phyloP scores from a whole-genome alignment of 139 green algal genomes.

The Chlamydomonas asymmetrica region DNA sequence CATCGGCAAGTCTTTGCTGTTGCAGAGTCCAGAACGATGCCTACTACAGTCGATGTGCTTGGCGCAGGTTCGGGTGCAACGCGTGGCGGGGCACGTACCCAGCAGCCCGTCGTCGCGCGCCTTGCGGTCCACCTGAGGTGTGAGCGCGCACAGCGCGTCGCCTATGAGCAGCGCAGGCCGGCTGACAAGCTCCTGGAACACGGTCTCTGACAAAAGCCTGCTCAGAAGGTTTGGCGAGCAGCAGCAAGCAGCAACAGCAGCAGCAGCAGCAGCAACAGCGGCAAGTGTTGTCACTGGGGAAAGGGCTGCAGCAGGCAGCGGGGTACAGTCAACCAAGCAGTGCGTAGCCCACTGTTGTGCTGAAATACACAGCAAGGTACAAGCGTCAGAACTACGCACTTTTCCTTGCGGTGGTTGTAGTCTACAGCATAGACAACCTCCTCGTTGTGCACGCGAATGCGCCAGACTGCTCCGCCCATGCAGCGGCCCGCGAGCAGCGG shows the following conservation, averaged over 20 bases:
- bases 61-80: too few species aligned
- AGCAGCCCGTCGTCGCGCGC: constrained; percentile 55
- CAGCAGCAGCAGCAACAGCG: too few species aligned
- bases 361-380: too few species aligned
- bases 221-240: background rate
- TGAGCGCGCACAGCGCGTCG: constrained; percentile 49
- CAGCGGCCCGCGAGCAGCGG: constrained; percentile 79
- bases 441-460: constrained; percentile 49
- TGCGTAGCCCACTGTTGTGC: too few species aligned
- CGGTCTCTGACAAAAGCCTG: constrained; percentile 24
- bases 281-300: too few species aligned
- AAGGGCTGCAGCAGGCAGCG: too few species aligned
- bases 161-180: constrained; percentile 81
- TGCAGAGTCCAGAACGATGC: too few species aligned
- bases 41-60: too few species aligned
- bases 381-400: too few species aligned
- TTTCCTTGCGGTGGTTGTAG: constrained; percentile 85
- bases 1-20: too few species aligned
- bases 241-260: background rate
- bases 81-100: constrained; percentile 32
- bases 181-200: constrained; percentile 25
- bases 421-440: constrained; percentile 91
- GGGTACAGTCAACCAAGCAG: too few species aligned
- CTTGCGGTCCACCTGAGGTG: constrained; percentile 9
- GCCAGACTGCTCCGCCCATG: constrained; percentile 88